Conservation (phyloP, 2,329 filamentous ascomycete species). For the Huntiella savannae region DNA sequence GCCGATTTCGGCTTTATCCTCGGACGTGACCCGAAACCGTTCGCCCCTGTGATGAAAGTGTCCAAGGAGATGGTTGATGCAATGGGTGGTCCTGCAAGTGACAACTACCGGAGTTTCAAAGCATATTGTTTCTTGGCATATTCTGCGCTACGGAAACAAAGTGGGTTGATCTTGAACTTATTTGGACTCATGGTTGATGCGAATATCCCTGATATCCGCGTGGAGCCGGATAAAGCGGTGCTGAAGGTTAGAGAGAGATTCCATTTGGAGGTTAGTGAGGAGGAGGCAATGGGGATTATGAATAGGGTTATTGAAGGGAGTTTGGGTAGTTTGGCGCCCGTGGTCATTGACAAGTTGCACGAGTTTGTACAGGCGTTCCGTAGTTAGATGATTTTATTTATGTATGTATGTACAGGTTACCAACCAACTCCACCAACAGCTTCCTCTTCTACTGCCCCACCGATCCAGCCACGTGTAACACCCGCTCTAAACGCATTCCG, state of each 20-base stretch:
- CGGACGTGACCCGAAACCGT: conserved; percentile 89
- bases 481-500: neutral
- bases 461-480: neutral
- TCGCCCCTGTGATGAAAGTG: conserved; percentile 91
- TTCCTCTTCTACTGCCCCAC: neutral
- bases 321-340: conserved; percentile 71
- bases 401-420: neutral
- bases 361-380: conserved; percentile 83
- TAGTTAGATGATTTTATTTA: conserved; percentile 26
- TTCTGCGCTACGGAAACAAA: conserved; percentile 72
- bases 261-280: conserved; percentile 75
- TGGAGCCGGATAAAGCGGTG: conserved; percentile 85
- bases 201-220: conserved; percentile 84
- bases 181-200: conserved; percentile 96
- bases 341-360: conserved; percentile 88
- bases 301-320: conserved; percentile 83
- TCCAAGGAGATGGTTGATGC: conserved; percentile 97
- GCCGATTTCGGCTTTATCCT: conserved; percentile 97
- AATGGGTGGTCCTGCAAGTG: conserved; percentile 71
- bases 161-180: conserved; percentile 79
- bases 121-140: conserved; percentile 94
- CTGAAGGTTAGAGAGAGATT: conserved; percentile 90
- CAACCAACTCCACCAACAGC: neutral
- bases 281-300: conserved; percentile 76
- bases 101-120: conserved; percentile 76